phyloP scores from a whole-genome alignment of 2,329 filamentous ascomycete genomes.

The Trichoderma pleuroti region DNA sequence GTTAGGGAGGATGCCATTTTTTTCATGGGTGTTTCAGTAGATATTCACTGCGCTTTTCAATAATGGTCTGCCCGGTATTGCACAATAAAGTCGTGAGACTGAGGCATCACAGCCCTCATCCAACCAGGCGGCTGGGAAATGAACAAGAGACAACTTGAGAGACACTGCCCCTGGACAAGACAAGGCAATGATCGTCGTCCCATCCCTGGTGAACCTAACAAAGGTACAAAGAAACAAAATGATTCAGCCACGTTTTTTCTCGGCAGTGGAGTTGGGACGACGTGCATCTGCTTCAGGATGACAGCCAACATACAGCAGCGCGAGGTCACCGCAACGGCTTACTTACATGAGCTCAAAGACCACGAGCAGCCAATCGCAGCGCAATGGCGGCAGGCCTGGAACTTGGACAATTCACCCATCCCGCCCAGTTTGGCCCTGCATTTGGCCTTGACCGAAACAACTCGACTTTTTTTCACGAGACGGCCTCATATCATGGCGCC shows the following conservation, averaged over 20 bases:
- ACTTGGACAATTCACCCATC: neutral
- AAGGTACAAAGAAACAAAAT: neutral
- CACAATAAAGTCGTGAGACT: neutral
- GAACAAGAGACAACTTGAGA: neutral
- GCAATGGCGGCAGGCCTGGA: neutral
- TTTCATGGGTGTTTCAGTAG: neutral
- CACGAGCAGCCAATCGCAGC: neutral
- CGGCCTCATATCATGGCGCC: conserved; percentile 29
- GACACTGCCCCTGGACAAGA: neutral
- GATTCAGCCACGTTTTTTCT: conserved; percentile 5
- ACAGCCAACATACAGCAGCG: neutral
- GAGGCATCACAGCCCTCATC: neutral
- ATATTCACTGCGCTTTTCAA: neutral
- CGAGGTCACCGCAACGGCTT: neutral
- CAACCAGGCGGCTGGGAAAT: neutral
- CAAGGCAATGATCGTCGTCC: neutral
- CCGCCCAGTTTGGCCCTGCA: neutral
- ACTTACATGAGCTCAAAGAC: neutral
- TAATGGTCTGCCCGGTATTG: neutral
- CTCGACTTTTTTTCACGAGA: neutral
- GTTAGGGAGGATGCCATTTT: neutral
- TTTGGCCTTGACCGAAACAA: neutral
- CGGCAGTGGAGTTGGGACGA: neutral
- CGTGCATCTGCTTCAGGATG: neutral
- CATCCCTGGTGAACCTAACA: neutral